These are phyloP conservation scores for Priceomyces medius DNA, from an alignment of 805 yeast species.

Conservation along the genomic window DNA sequence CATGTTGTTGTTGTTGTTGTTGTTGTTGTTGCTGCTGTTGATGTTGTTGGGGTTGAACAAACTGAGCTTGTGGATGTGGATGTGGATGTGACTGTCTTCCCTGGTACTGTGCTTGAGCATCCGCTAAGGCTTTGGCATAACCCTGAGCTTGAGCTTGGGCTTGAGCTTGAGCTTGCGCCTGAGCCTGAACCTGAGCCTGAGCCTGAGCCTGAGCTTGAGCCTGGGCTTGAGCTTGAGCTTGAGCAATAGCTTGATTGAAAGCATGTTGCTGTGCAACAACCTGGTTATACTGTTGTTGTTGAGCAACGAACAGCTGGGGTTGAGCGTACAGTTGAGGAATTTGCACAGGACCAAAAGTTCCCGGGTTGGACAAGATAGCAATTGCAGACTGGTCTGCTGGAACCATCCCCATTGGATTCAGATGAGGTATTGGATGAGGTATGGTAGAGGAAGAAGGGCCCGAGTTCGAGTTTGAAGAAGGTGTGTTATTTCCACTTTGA, in stretches of 20 bases:
- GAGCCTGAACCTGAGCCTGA: constrained; percentile 12
- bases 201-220: constrained; percentile 7
- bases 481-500: constrained; percentile 2
- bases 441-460: constrained; percentile 4
- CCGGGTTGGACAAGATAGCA: constrained; percentile 8
- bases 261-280: constrained; percentile 22
- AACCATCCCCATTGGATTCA: constrained; percentile 8
- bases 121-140: constrained; percentile 7
- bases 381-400: constrained; percentile 9
- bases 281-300: constrained; percentile 14
- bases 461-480: constrained; percentile 4
- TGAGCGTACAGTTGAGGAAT: constrained; percentile 8
- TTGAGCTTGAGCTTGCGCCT: constrained; percentile 10
- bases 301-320: constrained; percentile 8
- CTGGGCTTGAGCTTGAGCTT: constrained; percentile 13
- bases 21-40: constrained; percentile 7
- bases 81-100: too few relatives aligned
- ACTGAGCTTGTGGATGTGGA: constrained; percentile 10
- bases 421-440: constrained; percentile 3
- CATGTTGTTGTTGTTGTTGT: constrained; percentile 11
- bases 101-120: constrained; percentile 9
- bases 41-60: background rate
- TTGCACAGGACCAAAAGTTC: constrained; percentile 4
- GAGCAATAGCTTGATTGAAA: constrained; percentile 20
- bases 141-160: constrained; percentile 8